Conservation (phyloP, 2,329 filamentous ascomycete genomes). For the Colletotrichum gloeosporioides region DNA sequence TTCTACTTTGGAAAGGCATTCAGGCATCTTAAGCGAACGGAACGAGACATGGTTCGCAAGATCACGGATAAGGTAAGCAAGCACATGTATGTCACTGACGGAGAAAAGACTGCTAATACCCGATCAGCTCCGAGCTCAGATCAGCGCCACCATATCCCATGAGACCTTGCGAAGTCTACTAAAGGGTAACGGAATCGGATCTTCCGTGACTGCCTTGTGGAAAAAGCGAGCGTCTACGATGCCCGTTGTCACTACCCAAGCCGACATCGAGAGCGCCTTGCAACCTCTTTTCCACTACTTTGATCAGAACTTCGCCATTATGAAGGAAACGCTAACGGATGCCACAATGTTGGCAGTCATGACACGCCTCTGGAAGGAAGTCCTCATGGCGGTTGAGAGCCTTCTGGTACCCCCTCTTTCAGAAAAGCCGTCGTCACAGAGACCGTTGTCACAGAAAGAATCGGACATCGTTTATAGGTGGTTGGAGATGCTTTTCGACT, state of each 20-base stretch:
- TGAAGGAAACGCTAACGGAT: slow-evolving; percentile 95
- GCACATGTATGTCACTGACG: background rate
- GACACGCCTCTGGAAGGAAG: slow-evolving; percentile 98
- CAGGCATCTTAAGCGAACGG: slow-evolving; percentile 90
- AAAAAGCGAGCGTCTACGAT: slow-evolving; percentile 62
- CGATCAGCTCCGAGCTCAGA: slow-evolving; percentile 83
- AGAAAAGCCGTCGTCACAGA: slow-evolving; percentile 90
- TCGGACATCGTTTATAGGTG: slow-evolving; percentile 95
- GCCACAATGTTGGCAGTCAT: slow-evolving; percentile 99
- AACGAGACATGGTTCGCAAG: slow-evolving; percentile 97
- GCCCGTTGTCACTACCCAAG: slow-evolving; percentile 64
- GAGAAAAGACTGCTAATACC: slow-evolving; percentile 24
- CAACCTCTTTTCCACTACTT: slow-evolving; percentile 92
- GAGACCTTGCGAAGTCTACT: slow-evolving; percentile 79
- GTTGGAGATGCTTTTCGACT: slow-evolving; percentile 88
- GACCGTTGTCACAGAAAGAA: slow-evolving; percentile 83
- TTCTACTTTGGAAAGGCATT: slow-evolving; percentile 99
- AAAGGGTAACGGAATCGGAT: slow-evolving; percentile 71
- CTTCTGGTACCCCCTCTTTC: slow-evolving; percentile 92
- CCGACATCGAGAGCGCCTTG: slow-evolving; percentile 81
- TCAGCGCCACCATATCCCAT: slow-evolving; percentile 85
- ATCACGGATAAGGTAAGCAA: slow-evolving; percentile 89
- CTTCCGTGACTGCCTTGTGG: slow-evolving; percentile 75
- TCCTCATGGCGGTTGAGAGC: slow-evolving; percentile 87
- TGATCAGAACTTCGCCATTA: slow-evolving; percentile 97